A percentile compares a stretch with the other conserved stretches of the same genome.
Evolutionary conservation across 345 rosid species (phyloP).

Genomic region (Eucalyptus polyanthemos): DNA sequence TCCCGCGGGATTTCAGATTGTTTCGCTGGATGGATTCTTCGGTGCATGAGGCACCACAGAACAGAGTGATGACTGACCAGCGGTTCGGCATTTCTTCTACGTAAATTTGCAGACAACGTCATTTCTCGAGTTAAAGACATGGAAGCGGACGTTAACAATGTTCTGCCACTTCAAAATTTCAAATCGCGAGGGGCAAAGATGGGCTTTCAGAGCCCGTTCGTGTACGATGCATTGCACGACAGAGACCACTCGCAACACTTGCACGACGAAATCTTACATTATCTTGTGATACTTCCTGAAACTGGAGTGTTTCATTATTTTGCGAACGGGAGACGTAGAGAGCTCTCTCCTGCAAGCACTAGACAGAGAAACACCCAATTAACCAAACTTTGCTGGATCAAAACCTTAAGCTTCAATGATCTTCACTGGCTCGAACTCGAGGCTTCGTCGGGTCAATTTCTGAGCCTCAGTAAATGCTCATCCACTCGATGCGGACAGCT

Average conservation of each 20-base stretch:
- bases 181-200: not conserved
- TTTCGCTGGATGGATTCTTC: not conserved
- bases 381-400: not conserved
- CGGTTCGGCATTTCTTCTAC: not conserved
- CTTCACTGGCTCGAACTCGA: not conserved
- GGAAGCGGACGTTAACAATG: not conserved
- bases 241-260: not conserved
- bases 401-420: not conserved
- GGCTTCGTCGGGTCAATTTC: not conserved
- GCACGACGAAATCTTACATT: not conserved
- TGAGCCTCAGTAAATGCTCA: not conserved
- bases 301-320: not conserved
- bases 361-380: not conserved
- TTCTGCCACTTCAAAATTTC: not conserved
- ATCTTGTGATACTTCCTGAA: not conserved
- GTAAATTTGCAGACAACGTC: not conserved
- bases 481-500: not conserved
- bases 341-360: not conserved
- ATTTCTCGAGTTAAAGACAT: not conserved
- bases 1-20: not conserved
- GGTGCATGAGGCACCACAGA: not conserved
- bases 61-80: not conserved
- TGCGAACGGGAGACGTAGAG: not conserved
- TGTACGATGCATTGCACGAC: not conserved
- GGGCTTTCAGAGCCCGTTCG: not conserved